Percentiles rank a stretch among this genome's conserved stretches.
Conservation (phyloP, 139 green algal genomes). For the Tetradesmus lagerheimii region DNA sequence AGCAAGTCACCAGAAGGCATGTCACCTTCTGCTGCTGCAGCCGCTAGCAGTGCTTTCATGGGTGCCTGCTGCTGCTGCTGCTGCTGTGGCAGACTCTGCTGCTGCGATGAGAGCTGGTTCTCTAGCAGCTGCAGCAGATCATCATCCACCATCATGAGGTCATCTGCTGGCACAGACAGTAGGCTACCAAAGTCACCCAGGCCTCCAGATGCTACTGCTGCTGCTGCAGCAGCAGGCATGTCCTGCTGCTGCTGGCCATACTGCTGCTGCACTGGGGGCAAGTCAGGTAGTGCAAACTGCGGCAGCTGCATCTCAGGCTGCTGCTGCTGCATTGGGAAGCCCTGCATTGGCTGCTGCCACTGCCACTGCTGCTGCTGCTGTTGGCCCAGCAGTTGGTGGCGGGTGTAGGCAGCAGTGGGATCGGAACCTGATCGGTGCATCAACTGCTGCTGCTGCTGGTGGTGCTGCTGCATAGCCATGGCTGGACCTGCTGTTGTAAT, state of each 20-base stretch:
- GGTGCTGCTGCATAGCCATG: not conserved
- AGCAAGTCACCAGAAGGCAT: not conserved
- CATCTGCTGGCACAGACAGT: not conserved
- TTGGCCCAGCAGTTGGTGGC: not conserved
- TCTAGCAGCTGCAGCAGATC: constrained; percentile 21
- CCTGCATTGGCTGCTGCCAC: constrained; percentile 11
- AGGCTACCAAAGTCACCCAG: not conserved
- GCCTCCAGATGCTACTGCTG: not conserved
- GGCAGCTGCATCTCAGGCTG: not conserved
- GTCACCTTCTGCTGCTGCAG: not conserved
- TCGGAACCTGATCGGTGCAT: not conserved
- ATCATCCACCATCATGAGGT: constrained; percentile 10
- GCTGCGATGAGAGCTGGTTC: not conserved
- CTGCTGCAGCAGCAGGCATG: constrained; percentile 8
- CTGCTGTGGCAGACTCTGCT: not conserved
- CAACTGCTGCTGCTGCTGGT: constrained; percentile 33
- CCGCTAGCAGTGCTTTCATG: not conserved
- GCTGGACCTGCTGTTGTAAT: constrained; percentile 14
- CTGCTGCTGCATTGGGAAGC: not conserved
- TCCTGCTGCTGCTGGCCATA: constrained; percentile 31
- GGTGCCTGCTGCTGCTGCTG: not conserved
- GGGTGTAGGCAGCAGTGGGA: not conserved
- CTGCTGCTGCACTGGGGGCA: not conserved
- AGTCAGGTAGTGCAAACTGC: not conserved
- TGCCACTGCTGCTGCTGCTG: constrained; percentile 29